Evolutionary conservation across 2,329 filamentous ascomycete genomes (phyloP), one percentile per base, ranked within the genome.

Genomic region (Colletotrichum sp.): DNA sequence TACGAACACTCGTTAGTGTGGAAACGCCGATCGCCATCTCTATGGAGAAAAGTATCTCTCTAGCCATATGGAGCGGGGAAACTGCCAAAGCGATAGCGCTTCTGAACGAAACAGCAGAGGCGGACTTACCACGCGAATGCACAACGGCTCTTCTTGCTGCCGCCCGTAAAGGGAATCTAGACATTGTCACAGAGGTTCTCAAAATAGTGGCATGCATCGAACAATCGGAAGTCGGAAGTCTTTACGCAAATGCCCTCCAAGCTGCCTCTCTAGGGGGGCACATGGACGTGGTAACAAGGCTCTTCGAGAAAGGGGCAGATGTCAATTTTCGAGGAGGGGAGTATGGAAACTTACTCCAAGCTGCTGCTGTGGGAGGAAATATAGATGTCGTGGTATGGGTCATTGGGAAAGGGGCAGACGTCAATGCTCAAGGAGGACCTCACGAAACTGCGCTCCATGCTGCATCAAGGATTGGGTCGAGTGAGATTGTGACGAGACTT

Each of bases 361-460:
- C 56, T 3, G 56, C 56, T 16, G 4, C 2, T 4, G n/a, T 12
- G 2, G 27, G 22, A 30, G 15, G 56, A 1, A 15, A n/a, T 6
- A 2, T 32, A 10, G 16, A 8, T 1, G 16, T n/a, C 5, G 56
- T 60, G 2, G 16, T 0, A 16, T 6, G 1, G 15, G 6, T 60
- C 27, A 15, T 58, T 25, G 6, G 15, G 3, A 16, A 15, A 5
- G 56, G 56, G 16, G 56, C 56, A 16, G 15, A 60, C 16, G 56
- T 60, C 56, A 60, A 60, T 16, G 56, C 56, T 10, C 1, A 27
- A 60, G 56, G 56, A 5, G 56, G 56, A 1, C 27, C 2, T 0
- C 1, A 18, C 5, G 56, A 12, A 5, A 60, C 55, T n/a, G 22
- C 55, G 15, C 55, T 60, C 3, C 25, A 27, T 60, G 27, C 55